Evolutionary conservation across 2,329 filamentous ascomycete species (phyloP), one percentile per base, ranked within the genome.

Genomic region (Colletotrichum horii): DNA sequence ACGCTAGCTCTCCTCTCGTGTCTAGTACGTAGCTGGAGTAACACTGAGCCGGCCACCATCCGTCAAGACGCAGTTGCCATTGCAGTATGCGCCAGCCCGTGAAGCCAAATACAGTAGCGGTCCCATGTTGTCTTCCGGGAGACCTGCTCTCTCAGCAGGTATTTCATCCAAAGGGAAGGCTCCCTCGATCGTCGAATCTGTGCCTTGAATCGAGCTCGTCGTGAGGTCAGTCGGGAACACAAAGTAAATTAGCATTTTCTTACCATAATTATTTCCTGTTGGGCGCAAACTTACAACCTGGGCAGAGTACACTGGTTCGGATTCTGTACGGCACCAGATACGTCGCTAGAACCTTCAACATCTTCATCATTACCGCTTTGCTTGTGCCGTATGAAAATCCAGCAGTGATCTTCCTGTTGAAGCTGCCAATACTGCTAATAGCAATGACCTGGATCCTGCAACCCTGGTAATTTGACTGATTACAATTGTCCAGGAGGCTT

Each of bases 1-100:
- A n/a, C 38, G 3, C 38, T 0, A 1, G 38, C 1, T 48, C 22
- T 48, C 19, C 38, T 4, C 38, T n/a, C 4, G 2, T 52, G 0
- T 14, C 0, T 52, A 52, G 43, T 52, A 52, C 43, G 43, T 52
- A 22, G n/a, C 43, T 1, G 43, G 43, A 52, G 43, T 52, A 24
- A 52, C 43, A 52, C 43, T 52, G n/a, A 52, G 43, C n/a, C 43
- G 43, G 2, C 43, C 43, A 52, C 43, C 43, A 52, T 52, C 43
- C 12, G 43, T 22, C n/a, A 52, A 14, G 43, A 52, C 43, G n/a
- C 43, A 52, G 0, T 52, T 52, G 4, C n/a, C 43, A 22, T 52
- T 52, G 12, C 43, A 52, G n/a, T 52, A 52, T 22, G 43, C n/a
- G 43, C 43, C 43, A 0, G 43, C 43, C 14, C 43, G 43, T 24